These are phyloP conservation scores for Lactarius psammicola DNA, from an alignment of 768 basidiomycete species.

Conservation along the genomic window DNA sequence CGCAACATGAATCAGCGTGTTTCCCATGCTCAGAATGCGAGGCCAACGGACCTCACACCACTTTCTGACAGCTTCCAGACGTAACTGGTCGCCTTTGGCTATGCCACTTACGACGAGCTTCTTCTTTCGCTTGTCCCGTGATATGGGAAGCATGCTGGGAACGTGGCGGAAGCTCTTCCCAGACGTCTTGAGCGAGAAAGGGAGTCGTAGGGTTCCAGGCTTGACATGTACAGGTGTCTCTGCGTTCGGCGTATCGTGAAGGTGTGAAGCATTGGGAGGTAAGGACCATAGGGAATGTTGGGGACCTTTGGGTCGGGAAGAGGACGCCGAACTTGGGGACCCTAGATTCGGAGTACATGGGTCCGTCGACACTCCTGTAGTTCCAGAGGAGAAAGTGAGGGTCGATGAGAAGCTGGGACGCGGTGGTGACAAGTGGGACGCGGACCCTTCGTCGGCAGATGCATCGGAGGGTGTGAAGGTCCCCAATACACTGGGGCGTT, in stretches of 20 bases:
- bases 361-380: slow-evolving; percentile 27
- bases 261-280: slow-evolving; percentile 42
- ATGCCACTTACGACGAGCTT: slow-evolving; percentile 70
- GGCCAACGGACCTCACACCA: slow-evolving; percentile 68
- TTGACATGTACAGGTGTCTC: slow-evolving; percentile 30
- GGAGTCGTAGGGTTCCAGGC: slow-evolving; percentile 36
- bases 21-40: slow-evolving; percentile 22
- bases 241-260: slow-evolving; percentile 39
- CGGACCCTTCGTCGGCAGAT: slow-evolving; percentile 31
- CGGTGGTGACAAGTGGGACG: slow-evolving; percentile 35
- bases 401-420: slow-evolving; percentile 31
- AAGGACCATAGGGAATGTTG: slow-evolving; percentile 42
- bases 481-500: slow-evolving; percentile 55
- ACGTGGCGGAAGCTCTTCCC: slow-evolving; percentile 28
- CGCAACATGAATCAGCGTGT: slow-evolving; percentile 20
- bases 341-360: slow-evolving; percentile 34
- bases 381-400: slow-evolving; percentile 29
- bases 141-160: slow-evolving; percentile 30
- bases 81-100: slow-evolving; percentile 53
- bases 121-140: slow-evolving; percentile 54
- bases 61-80: slow-evolving; percentile 63
- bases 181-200: slow-evolving; percentile 35
- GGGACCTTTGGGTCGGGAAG: slow-evolving; percentile 37
- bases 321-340: slow-evolving; percentile 38
- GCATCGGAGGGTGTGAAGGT: slow-evolving; percentile 55